phyloP scores from a whole-genome alignment of 768 basidiomycete species.

The Chalciporus pseudorubinellus region DNA sequence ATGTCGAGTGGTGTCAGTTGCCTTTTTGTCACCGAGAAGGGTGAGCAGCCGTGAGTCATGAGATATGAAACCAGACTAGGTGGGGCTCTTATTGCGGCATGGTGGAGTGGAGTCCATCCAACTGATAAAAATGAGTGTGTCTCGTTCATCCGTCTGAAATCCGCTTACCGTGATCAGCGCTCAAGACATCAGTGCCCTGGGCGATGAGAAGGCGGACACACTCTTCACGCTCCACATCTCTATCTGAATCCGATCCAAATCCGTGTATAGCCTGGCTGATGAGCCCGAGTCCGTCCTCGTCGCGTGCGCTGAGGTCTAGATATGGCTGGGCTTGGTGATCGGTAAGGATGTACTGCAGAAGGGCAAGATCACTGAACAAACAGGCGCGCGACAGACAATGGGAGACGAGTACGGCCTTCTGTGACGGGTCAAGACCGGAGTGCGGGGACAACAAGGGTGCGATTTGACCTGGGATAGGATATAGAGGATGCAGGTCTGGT shows the following conservation, averaged over 20 bases:
- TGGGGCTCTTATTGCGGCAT: conserved; percentile 85
- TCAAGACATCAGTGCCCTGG: conserved; percentile 68
- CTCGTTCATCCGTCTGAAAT: background rate
- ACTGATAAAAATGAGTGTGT: conserved; percentile 43
- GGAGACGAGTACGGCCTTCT: conserved; percentile 66
- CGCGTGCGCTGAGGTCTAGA: conserved; percentile 66
- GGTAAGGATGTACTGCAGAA: conserved; percentile 69
- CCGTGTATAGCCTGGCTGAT: conserved; percentile 78
- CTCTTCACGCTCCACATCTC: conserved; percentile 89
- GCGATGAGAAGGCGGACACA: conserved; percentile 76
- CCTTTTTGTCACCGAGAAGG: conserved; percentile 70
- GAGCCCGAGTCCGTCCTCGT: conserved; percentile 84
- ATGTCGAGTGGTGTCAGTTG: conserved; percentile 88
- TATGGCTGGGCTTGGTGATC: conserved; percentile 64
- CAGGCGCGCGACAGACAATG: conserved; percentile 77
- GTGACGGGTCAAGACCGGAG: conserved; percentile 64
- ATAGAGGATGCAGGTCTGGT: conserved; percentile 77
- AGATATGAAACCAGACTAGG: conserved; percentile 90
- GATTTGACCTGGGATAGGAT: conserved; percentile 66
- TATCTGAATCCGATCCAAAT: conserved; percentile 77
- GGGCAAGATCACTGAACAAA: conserved; percentile 69
- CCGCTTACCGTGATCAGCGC: conserved; percentile 59
- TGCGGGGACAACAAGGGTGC: conserved; percentile 60
- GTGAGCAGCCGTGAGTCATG: conserved; percentile 88
- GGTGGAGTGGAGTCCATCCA: conserved; percentile 94